Evolutionary conservation across 441 rosid species (phyloP).

Genomic region (Brassica balearica): DNA sequence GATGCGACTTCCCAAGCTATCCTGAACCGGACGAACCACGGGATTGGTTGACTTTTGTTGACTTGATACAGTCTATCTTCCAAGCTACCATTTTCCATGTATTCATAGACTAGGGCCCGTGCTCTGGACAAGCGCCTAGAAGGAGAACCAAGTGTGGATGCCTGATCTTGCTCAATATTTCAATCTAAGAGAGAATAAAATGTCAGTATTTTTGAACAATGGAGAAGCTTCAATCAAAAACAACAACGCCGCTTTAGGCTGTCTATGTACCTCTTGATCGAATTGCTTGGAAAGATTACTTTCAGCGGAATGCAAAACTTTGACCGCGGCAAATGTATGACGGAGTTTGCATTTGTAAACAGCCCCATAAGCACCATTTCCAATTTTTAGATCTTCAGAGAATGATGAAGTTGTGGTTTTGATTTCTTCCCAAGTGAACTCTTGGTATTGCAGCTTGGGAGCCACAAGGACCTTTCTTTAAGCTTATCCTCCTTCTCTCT

Average conservation of each 20-base stretch:
- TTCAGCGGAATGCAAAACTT: conserved; percentile 47
- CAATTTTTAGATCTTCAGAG: conserved; percentile 47
- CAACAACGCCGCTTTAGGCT: not conserved
- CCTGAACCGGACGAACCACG: conserved; percentile 80
- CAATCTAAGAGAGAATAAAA: conserved; percentile 58
- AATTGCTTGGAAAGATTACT: conserved; percentile 62
- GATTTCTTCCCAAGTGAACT: conserved; percentile 49
- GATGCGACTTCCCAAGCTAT: conserved; percentile 97
- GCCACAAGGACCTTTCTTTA: conserved; percentile 46
- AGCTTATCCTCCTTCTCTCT: conserved; percentile 72
- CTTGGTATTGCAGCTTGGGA: conserved; percentile 43
- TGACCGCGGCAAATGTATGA: conserved; percentile 46
- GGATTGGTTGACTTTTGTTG: conserved; percentile 65
- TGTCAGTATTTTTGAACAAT: not conserved
- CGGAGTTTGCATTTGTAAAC: conserved; percentile 49
- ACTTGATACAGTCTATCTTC: conserved; percentile 66
- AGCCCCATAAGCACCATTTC: conserved; percentile 47
- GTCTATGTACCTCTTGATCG: conserved; percentile 85
- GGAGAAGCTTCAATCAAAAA: conserved; percentile 4
- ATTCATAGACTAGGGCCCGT: conserved; percentile 82
- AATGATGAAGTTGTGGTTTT: conserved; percentile 45
- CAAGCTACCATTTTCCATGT: conserved; percentile 91
- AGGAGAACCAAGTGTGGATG: conserved; percentile 95
- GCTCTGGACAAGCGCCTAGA: conserved; percentile 88
- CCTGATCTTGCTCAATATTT: conserved; percentile 79